These are phyloP conservation scores for Pseudogymnoascus destructans DNA, from an alignment of 2,329 filamentous ascomycete species.

Conservation along the genomic window DNA sequence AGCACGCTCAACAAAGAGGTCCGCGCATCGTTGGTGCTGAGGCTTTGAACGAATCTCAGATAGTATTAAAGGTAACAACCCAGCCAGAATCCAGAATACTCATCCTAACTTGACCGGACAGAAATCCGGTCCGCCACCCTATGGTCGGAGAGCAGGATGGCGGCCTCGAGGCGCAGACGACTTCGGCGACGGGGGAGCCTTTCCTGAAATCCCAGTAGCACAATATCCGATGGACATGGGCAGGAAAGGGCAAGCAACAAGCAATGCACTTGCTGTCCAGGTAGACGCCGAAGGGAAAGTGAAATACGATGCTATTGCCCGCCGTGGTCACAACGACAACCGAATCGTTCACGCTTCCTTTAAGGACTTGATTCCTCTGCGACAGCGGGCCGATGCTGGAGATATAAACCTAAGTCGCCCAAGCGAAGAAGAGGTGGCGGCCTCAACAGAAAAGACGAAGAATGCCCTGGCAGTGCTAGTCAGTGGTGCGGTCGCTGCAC, in stretches of 20 bases:
- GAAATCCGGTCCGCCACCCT: slow-evolving; percentile 73
- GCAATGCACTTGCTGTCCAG: slow-evolving; percentile 83
- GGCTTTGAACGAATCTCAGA: slow-evolving; percentile 71
- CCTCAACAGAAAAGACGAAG: slow-evolving; percentile 77
- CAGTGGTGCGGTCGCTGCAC: slow-evolving; percentile 72
- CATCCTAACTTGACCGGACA: slow-evolving; percentile 27
- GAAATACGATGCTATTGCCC: slow-evolving; percentile 90
- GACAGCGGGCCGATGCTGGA: slow-evolving; percentile 84
- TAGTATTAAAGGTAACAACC: slow-evolving; percentile 56
- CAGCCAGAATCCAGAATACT: background rate
- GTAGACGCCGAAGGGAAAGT: slow-evolving; percentile 87
- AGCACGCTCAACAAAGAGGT: slow-evolving; percentile 60
- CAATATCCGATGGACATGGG: slow-evolving; percentile 97
- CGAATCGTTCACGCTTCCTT: slow-evolving; percentile 89
- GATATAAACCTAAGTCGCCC: slow-evolving; percentile 80
- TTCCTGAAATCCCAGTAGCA: slow-evolving; percentile 83
- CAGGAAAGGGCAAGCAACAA: slow-evolving; percentile 54
- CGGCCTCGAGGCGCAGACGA: slow-evolving; percentile 78
- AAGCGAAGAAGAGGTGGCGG: slow-evolving; percentile 69
- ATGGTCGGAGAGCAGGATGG: slow-evolving; percentile 81
- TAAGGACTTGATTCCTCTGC: slow-evolving; percentile 87
- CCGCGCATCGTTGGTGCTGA: slow-evolving; percentile 69
- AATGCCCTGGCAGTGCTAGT: slow-evolving; percentile 73
- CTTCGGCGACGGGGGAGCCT: slow-evolving; percentile 91
- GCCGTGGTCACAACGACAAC: slow-evolving; percentile 71